Evolutionary conservation across 1,284 basidiomycete genomes (phyloP), one percentile per base, ranked within the genome.

Genomic region (Xerocomus cyaneibrunnescens): DNA sequence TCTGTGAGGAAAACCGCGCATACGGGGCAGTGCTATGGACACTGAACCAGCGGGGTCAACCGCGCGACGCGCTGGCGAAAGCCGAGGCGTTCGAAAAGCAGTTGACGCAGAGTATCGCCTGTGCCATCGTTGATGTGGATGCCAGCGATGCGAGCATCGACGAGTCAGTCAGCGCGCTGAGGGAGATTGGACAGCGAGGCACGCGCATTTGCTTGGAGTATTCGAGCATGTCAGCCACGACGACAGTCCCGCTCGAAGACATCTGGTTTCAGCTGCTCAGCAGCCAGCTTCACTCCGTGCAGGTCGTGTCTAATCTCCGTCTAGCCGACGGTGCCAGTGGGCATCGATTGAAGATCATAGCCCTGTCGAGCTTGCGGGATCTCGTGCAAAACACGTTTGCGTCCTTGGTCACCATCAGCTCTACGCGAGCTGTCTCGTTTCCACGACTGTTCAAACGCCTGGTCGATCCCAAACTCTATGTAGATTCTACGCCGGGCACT

Each of bases 371-470:
- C 5, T 71, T 97, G 30, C 85, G 92, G 30, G 70, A 78, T 2
- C 79, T 94, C 5, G 85, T 98, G 7, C 92, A 95, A 63, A 83
- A 85, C 41, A 94, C 93, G 2, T 94, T 99, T 59, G 79, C 84
- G 0, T 80, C 88, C 14, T 79, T 98, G 38, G 85, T 98, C 19
- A 88, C 93, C 14, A 84, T 89, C 34, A 90, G 87, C 32, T 87
- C 91, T 0, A 85, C 89, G 0, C 83, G 83, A n/a, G 80, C 84
- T 0, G 80, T 97, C 7, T 95, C 95, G 0, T 95, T 98, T 68
- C 93, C 97, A 16, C 80, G 83, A 14, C 75, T 99, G 2, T 96
- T 99, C 79, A 92, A 90, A 60, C 85, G 93, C 5, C 80, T 98
- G 6, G 89, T 95, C 32, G 85, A 90, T 57, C 81, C 85, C 2